Conservation (phyloP, 116 monocot species). For the Iris pallida region DNA sequence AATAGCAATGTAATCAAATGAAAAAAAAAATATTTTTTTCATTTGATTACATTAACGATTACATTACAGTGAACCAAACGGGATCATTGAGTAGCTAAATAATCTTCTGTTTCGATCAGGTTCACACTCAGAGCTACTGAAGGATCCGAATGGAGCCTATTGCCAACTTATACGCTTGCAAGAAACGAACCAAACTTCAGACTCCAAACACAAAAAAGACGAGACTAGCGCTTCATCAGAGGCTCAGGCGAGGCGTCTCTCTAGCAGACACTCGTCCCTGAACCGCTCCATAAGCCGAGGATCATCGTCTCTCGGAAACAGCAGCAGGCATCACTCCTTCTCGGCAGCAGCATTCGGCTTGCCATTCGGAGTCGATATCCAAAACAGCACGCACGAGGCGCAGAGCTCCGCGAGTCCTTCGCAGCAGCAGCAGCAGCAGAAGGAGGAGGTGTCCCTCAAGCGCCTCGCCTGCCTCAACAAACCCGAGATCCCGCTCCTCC, state of each 20-base stretch:
- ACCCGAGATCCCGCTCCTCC: constrained; percentile 19
- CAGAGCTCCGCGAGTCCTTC: too few species aligned
- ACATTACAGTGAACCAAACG: too few species aligned
- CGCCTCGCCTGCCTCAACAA: constrained; percentile 28
- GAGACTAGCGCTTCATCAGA: constrained; percentile 10
- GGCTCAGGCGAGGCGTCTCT: not conserved
- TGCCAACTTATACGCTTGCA: constrained; percentile 74
- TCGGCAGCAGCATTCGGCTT: constrained; percentile 19
- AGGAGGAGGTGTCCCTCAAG: too few species aligned
- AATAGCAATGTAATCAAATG: too few species aligned
- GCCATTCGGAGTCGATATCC: constrained; percentile 19
- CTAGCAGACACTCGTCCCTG: not conserved
- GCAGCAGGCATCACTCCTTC: constrained; percentile 34
- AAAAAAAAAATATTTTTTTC: too few species aligned
- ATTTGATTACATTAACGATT: too few species aligned
- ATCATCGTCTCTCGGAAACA: constrained; percentile 34
- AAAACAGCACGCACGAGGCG: too few species aligned
- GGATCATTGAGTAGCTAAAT: too few species aligned
- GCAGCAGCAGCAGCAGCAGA: too few species aligned
- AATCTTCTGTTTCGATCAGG: constrained; percentile 29
- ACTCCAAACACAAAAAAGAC: constrained; percentile 11
- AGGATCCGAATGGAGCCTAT: constrained; percentile 71
- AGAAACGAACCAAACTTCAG: constrained; percentile 38
- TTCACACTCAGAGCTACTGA: constrained; percentile 50
- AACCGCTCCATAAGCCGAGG: constrained; percentile 21